These are phyloP conservation scores for Sphaerobolus stellatus DNA, from an alignment of 1,284 basidiomycete species.

Conservation along the genomic window DNA sequence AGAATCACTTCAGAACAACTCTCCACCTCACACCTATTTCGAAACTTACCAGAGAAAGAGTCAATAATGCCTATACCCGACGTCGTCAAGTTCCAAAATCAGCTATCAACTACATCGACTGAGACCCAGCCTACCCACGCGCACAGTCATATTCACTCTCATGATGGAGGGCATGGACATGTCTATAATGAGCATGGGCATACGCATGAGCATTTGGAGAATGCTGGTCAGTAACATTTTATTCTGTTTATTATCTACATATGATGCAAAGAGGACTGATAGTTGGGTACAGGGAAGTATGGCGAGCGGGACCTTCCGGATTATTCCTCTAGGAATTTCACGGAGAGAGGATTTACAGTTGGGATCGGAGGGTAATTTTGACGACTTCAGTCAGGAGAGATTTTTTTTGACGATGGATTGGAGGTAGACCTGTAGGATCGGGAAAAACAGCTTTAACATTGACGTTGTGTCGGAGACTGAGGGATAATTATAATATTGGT, in stretches of 20 bases:
- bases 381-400: neutral
- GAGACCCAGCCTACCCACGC: slow-evolving; percentile 31
- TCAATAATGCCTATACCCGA: too few species aligned
- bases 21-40: too few species aligned
- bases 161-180: slow-evolving; percentile 43
- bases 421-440: slow-evolving; percentile 84
- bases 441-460: slow-evolving; percentile 96
- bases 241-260: neutral
- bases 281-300: slow-evolving; percentile 71
- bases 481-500: slow-evolving; percentile 90
- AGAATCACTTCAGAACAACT: too few species aligned
- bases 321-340: slow-evolving; percentile 81
- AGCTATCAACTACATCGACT: slow-evolving; percentile 39
- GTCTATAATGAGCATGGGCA: slow-evolving; percentile 76
- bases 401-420: slow-evolving; percentile 4
- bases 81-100: slow-evolving; percentile 61
- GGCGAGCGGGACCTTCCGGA: slow-evolving; percentile 91
- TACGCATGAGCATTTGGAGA: slow-evolving; percentile 86
- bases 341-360: slow-evolving; percentile 93
- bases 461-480: slow-evolving; percentile 83
- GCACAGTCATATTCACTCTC: slow-evolving; percentile 42
- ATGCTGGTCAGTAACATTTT: slow-evolving; percentile 62
- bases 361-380: slow-evolving; percentile 88
- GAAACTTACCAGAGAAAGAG: too few species aligned
- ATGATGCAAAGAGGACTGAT: slow-evolving; percentile 17